Base-by-base conservation (phyloP, 148 eudicot genomes). In the Rhododendron mucronatum region DNA sequence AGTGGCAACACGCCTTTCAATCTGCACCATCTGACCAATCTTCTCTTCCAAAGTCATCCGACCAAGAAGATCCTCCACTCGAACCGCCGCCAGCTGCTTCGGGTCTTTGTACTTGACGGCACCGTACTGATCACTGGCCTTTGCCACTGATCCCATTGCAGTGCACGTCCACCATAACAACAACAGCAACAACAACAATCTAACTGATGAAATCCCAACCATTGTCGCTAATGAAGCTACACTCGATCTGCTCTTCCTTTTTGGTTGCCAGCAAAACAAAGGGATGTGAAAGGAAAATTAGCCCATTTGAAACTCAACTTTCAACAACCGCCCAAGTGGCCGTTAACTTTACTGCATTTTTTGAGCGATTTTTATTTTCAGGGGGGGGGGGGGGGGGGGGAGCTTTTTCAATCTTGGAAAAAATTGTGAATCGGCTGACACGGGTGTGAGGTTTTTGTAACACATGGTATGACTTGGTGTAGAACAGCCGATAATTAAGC, bases 21-120 rank as follows among this genome's bases (percentile, higher is more conserved):
- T 93, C 91, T 95, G 98, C 84, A 92, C 88, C 98, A 95, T 95
- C 85, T 95, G 98, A 81, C 98, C 98, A 87, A 95, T 95, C 90
- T 95, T 95, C 88, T 95, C 98, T 61, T 89, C 89, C 89, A 95
- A 90, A 87, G 92, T 95, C 95, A 95, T 95, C 69, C 92, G 87
- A 67, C 91, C 83, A 82, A 93, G 59, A 76, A 95, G 95, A 84
- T 95, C 98, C 61, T 91, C 87, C 3, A 91, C 94, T 26, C 98
- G 92, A 80, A 82, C 88, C 2, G 78, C 91, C 83, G 88, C 84
- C 8, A 92, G 86, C 89, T 91, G 93, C 21, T 88, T 93, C 16
- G 94, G 91, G 85, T 95, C 98, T 88, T 95, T 95, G 91, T 95
- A 95, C 61, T 81, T 78, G 81, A 91, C 83, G 78, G 84, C 79